Conservation (phyloP, 2,329 filamentous ascomycete genomes). For the Pseudovirgaria hyperparasitica region DNA sequence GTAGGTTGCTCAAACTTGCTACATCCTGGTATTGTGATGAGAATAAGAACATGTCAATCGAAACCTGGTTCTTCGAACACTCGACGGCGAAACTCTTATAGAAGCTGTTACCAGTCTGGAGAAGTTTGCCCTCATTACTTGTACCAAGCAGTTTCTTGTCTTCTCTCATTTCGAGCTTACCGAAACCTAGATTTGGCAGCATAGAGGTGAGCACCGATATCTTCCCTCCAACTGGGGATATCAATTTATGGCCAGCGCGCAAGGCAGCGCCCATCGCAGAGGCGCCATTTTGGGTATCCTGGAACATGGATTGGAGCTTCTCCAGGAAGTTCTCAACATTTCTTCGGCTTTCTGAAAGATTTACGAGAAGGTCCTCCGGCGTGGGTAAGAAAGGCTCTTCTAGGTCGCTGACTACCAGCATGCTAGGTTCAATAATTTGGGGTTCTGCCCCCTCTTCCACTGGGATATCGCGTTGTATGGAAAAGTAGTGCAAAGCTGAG, state of each 20-base stretch:
- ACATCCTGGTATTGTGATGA: constrained; percentile 96
- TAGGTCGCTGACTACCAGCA: constrained; percentile 88
- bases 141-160: constrained; percentile 94
- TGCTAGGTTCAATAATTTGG: constrained; percentile 70
- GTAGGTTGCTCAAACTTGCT: constrained; percentile 87
- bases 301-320: constrained; percentile 93
- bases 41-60: constrained; percentile 96
- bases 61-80: constrained; percentile 97
- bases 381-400: constrained; percentile 95
- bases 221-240: constrained; percentile 88
- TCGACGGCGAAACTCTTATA: constrained; percentile 99
- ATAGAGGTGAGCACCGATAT: constrained; percentile 84
- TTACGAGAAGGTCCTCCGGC: constrained; percentile 81
- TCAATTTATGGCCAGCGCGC: constrained; percentile 87
- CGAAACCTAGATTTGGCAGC: constrained; percentile 78
- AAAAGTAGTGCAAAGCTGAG: constrained; percentile 90
- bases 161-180: constrained; percentile 84
- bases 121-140: constrained; percentile 72
- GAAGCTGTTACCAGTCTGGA: constrained; percentile 90
- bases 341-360: constrained; percentile 73
- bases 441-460: constrained; percentile 73
- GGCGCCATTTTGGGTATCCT: constrained; percentile 75
- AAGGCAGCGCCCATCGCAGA: constrained; percentile 95
- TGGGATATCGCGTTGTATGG: constrained; percentile 82
- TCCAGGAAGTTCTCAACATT: constrained; percentile 86